A percentile compares a stretch with the other conserved stretches of the same genome.
Evolutionary conservation across 306 rosid species (phyloP).

Genomic region (Corylus heterophylla): DNA sequence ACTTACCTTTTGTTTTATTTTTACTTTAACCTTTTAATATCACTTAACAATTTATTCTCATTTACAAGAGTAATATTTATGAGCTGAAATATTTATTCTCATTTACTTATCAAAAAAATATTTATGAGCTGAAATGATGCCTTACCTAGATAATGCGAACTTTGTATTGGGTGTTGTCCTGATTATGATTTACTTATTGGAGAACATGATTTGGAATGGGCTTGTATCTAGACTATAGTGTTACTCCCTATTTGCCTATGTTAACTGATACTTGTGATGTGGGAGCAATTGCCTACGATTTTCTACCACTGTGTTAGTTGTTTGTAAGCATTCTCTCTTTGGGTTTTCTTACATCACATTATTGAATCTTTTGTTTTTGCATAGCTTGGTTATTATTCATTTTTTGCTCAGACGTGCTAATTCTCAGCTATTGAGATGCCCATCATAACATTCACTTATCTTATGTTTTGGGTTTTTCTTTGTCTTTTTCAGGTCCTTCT

Average conservation of each 20-base stretch:
- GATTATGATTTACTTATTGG: neutral
- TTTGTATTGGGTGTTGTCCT: neutral
- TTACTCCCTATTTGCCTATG: neutral
- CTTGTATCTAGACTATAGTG: neutral
- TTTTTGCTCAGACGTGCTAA: neutral
- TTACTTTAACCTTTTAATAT: neutral
- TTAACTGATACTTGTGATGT: neutral
- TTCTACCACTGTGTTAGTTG: neutral
- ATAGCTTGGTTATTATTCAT: neutral
- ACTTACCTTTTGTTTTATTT: neutral
- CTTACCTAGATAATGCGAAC: neutral
- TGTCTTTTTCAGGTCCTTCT: slow-evolving; percentile 72
- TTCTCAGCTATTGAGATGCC: neutral
- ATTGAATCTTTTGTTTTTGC: neutral
- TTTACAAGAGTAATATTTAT: neutral
- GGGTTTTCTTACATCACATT: neutral
- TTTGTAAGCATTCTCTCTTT: neutral
- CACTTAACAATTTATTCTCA: neutral
- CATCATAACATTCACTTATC: neutral
- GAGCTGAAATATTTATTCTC: neutral
- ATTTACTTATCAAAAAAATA: neutral
- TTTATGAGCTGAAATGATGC: no score
- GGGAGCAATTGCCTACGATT: neutral
- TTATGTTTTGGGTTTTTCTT: neutral
- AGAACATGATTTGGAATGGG: neutral